Base-by-base conservation (phyloP, 139 green algal species). In the Microglena sp. region DNA sequence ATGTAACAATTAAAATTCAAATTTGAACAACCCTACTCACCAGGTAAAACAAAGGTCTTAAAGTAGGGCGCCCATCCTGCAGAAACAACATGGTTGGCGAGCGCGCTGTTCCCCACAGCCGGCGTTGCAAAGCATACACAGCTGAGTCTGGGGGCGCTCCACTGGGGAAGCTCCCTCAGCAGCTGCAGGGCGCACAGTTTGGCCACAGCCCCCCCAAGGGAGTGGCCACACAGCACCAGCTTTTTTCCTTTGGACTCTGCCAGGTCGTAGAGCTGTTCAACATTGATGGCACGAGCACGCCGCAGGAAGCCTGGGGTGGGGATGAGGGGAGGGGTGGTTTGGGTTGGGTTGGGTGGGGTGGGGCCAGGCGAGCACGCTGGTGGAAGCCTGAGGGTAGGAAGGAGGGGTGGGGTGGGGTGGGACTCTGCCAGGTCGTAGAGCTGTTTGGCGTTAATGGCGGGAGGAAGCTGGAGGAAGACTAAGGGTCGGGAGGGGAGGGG, bases 111-210 rank as follows among this genome's bases (percentile, higher is more conserved):
- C 67, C 84, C 86, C 3, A 92, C 68, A 1, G 85, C 75, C 6
- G 86, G 86, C 3, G 78, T 84, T 1, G 83, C 86, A 73, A 92
- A 92, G 64, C 68, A 69, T 5, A 88, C 50, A 72, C 80, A 88
- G 45, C 55, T 55, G 22, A 90, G 35, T 24, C 36, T 6, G 2
- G 74, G 70, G 54, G 86, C 66, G 33, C 61, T 58, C 45, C 36
- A 66, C 18, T 60, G 36, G 2, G 77, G 69, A 44, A 82, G 66
- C 15, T 73, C 60, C 2, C 78, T 67, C 75, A 89, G 73, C 64
- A 90, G 75, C 4, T 77, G 66, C 24, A 92, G 57, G 3, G 81
- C 72, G 55, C 73, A 84, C 27, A 92, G 78, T 72, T 81, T 81
- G 40, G 86, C 84, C 21, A 92, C 86, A 11, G 86, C 85, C 11